Base-by-base conservation (phyloP, 2,329 filamentous ascomycete genomes). In the Drechslerella coelobrocha region DNA sequence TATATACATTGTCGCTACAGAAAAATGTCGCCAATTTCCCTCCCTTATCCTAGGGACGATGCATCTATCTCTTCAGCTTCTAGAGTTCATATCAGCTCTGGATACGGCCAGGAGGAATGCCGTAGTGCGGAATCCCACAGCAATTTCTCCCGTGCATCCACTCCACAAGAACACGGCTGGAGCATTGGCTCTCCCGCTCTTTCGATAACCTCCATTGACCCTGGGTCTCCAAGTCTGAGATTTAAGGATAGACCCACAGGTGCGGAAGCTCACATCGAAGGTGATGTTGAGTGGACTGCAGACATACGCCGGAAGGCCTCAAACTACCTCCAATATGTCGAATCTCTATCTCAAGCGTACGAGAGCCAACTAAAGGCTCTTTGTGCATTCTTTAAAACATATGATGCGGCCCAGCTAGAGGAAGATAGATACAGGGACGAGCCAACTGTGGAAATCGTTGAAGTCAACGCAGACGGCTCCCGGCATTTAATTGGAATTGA, bases 261-360 rank as follows among this genome's bases (percentile, higher is more conserved):
- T 10, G 24, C 7, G 5, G 37, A 52, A 12, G 55, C 24, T 5
- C 23, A 3, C 17, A 14, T 12, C 14, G 50, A 17, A 2, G 27
- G 14, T n/a, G 9, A 51, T 14, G 31, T 9, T 8, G 59, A 71
- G 17, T 45, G 29, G 27, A 56, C 59, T 8, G 65, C 57, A 2
- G 65, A 71, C 39, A 23, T 71, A 10, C 59, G 65, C 10, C 57
- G 29, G 12, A 71, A 60, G 27, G 65, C 65, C 5, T 71, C 65
- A 12, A 71, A 71, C 26, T 71, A 71, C n/a, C 59, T 71, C n/a
- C 65, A 71, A 43, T 71, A 62, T 27, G 27, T 71, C 19, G 65
- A 59, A 50, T 71, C 65, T 8, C 53, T 71, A 23, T 71, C 65
- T 7, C 57, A 62, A n/a, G 65, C 65, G n/a, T 71, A 71, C 21